phyloP scores from a whole-genome alignment of 2,329 filamentous ascomycete species.

The Xylariaceae sp. region DNA sequence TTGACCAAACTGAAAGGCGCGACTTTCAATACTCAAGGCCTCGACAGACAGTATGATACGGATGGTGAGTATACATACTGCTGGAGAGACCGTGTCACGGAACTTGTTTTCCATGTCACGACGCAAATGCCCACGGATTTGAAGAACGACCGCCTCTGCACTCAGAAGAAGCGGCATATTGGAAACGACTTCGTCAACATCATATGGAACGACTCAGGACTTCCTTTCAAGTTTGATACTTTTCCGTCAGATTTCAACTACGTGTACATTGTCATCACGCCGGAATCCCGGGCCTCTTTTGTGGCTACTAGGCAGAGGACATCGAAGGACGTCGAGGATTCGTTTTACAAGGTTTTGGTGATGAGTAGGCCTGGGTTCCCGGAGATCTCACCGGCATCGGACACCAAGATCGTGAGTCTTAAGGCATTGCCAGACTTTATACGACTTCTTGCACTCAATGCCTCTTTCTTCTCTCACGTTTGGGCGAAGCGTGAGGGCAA shows the following conservation, averaged over 20 bases:
- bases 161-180: slow-evolving; percentile 88
- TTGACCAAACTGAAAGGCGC: slow-evolving; percentile 75
- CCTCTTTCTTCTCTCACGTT: slow-evolving; percentile 88
- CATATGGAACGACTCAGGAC: slow-evolving; percentile 94
- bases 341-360: slow-evolving; percentile 84
- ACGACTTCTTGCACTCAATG: slow-evolving; percentile 82
- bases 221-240: slow-evolving; percentile 81
- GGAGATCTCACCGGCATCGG: slow-evolving; percentile 81
- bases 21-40: slow-evolving; percentile 85
- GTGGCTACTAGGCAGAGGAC: slow-evolving; percentile 48
- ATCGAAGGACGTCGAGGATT: slow-evolving; percentile 37
- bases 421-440: slow-evolving; percentile 80
- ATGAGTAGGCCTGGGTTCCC: slow-evolving; percentile 86
- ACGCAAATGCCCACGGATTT: slow-evolving; percentile 95
- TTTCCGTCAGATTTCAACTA: slow-evolving; percentile 95
- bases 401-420: slow-evolving; percentile 82
- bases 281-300: slow-evolving; percentile 73
- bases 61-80: slow-evolving; percentile 88
- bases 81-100: slow-evolving; percentile 91
- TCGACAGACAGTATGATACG: slow-evolving; percentile 69
- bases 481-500: slow-evolving; percentile 73
- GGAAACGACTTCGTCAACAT: slow-evolving; percentile 98
- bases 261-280: slow-evolving; percentile 93
- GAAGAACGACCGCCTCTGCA: slow-evolving; percentile 67
- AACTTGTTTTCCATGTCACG: slow-evolving; percentile 91